Evolutionary conservation across 495 filamentous ascomycete species (phyloP).

Genomic region (Tuber borchii): DNA sequence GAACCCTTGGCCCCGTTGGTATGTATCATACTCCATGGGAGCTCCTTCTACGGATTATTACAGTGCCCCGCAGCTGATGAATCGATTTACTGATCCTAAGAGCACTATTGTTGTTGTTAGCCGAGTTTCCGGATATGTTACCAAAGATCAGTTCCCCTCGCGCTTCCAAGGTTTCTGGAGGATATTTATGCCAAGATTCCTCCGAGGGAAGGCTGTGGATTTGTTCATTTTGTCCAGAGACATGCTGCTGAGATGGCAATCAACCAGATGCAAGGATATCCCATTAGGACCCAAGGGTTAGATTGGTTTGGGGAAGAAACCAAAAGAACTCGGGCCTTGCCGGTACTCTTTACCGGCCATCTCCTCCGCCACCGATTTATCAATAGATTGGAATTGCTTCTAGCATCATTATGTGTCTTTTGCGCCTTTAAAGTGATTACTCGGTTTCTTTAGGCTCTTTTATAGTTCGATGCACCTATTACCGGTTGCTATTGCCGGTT

Average conservation of each 20-base stretch:
- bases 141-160: constrained; percentile 96
- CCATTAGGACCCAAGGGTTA: constrained; percentile 97
- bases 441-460: constrained; percentile 33
- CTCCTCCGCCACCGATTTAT: constrained; percentile 81
- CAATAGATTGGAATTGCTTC: constrained; percentile 79
- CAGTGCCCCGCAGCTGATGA: constrained; percentile 88
- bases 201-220: constrained; percentile 96
- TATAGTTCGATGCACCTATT: constrained; percentile 45
- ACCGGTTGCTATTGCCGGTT: constrained; percentile 41
- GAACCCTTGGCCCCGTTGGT: constrained; percentile 48
- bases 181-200: constrained; percentile 99
- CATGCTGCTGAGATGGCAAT: constrained; percentile 99
- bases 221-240: constrained; percentile 98
- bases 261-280: constrained; percentile 99
- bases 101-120: constrained; percentile 99
- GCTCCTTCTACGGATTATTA: constrained; percentile 75
- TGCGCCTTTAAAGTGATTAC: constrained; percentile 67
- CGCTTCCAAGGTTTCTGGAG: constrained; percentile 99
- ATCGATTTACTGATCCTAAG: constrained; percentile 99
- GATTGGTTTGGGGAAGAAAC: constrained; percentile 91
- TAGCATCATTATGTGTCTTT: constrained; percentile 65
- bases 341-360: constrained; percentile 93
- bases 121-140: constrained; percentile 95
- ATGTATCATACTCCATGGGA: constrained; percentile 66
- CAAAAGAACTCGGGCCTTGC: constrained; percentile 99